Conservation (phyloP, 352 stramenopile species). For the Pythium angustatum region DNA sequence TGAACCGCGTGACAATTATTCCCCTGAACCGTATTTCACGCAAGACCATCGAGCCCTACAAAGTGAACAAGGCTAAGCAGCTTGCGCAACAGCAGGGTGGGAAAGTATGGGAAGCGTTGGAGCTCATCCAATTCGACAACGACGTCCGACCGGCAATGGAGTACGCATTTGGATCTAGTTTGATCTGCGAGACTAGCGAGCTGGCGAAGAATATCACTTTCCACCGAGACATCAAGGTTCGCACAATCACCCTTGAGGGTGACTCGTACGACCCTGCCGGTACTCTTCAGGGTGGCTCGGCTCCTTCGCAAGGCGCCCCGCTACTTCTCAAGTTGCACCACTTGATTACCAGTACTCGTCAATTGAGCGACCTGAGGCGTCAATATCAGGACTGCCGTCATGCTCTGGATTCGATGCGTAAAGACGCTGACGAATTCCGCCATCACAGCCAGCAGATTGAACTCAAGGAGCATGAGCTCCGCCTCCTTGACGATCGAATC, state of each 20-base stretch:
- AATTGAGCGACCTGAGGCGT: constrained; percentile 66
- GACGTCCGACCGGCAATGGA: constrained; percentile 96
- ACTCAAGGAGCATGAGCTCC: constrained; percentile 82
- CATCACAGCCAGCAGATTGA: constrained; percentile 78
- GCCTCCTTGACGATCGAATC: constrained; percentile 79
- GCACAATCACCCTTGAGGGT: constrained; percentile 97
- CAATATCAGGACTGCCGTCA: constrained; percentile 65
- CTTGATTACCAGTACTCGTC: constrained; percentile 67
- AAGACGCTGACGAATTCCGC: constrained; percentile 76
- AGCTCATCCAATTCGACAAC: constrained; percentile 96
- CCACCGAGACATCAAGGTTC: constrained; percentile 92
- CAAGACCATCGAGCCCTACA: constrained; percentile 66
- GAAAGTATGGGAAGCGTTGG: constrained; percentile 92
- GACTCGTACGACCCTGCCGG: constrained; percentile 98
- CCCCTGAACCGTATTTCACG: constrained; percentile 97
- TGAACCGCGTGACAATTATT: constrained; percentile 98
- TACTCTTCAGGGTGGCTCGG: constrained; percentile 93
- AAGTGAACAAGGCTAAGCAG: constrained; percentile 79
- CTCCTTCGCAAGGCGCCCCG: constrained; percentile 71
- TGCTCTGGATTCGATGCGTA: constrained; percentile 65
- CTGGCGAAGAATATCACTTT: constrained; percentile 87
- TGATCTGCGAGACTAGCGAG: constrained; percentile 97
- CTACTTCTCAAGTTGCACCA: constrained; percentile 82
- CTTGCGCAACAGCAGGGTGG: constrained; percentile 90
- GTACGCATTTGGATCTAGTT: constrained; percentile 98